Percentiles rank a stretch among this genome's conserved stretches.
Evolutionary conservation across 495 filamentous ascomycete species (phyloP).

Genomic region (Daldinia bambusicola): DNA sequence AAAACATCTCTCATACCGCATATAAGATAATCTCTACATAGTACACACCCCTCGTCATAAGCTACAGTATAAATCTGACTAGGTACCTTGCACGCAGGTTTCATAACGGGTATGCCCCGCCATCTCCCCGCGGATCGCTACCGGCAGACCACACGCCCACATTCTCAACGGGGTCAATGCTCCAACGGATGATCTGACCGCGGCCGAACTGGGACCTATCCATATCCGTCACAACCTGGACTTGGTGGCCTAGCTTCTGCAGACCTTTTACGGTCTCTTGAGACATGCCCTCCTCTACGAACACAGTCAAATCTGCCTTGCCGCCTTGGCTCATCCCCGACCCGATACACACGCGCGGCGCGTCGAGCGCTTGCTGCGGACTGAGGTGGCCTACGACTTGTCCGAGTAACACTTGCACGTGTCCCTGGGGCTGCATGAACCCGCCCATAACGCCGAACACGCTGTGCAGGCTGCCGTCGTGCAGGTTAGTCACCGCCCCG

Average conservation of each 20-base stretch:
- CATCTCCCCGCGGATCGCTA: constrained; percentile 90
- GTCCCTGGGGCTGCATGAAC: constrained; percentile 98
- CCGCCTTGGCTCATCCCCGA: constrained; percentile 65
- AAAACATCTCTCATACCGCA: neutral
- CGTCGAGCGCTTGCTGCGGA: constrained; percentile 90
- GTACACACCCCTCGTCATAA: neutral
- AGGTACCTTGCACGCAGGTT: neutral
- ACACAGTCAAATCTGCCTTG: constrained; percentile 62
- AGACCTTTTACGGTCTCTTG: constrained; percentile 73
- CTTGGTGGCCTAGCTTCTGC: constrained; percentile 74
- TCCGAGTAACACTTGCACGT: constrained; percentile 93
- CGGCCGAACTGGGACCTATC: constrained; percentile 82
- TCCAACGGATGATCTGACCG: constrained; percentile 84
- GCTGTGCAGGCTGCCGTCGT: constrained; percentile 76
- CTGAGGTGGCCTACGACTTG: constrained; percentile 85
- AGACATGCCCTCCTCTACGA: constrained; percentile 85
- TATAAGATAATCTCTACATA: no score
- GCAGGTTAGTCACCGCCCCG: constrained; percentile 81
- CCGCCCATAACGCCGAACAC: constrained; percentile 98
- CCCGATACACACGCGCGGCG: constrained; percentile 86
- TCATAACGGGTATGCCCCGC: constrained; percentile 65
- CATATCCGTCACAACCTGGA: constrained; percentile 74
- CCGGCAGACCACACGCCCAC: constrained; percentile 80
- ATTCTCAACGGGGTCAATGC: constrained; percentile 73
- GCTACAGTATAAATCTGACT: neutral